Base-by-base conservation (phyloP, 2,329 filamentous ascomycete species). In the Thielaviopsis musarum region DNA sequence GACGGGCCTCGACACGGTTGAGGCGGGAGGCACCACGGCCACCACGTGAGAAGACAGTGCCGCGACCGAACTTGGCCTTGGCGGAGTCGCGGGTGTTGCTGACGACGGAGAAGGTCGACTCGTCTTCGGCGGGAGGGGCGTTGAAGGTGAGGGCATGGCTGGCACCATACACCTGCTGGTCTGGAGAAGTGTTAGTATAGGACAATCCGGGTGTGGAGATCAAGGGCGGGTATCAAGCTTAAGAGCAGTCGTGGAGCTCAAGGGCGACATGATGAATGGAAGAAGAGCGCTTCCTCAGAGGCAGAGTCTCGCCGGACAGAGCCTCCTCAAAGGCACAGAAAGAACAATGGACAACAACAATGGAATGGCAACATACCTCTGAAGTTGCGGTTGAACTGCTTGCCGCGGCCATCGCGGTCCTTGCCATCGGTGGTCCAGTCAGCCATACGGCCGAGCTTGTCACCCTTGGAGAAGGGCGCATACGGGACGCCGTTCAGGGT, bases 371-470 rank as follows among this genome's bases (percentile, higher is more conserved):
- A 19, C 75, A 56, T 73, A 95, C 91, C 91, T 82, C 93, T 85
- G 74, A 87, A 96, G 73, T 91, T 93, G 66, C 91, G 81, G 73
- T 91, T 90, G 73, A 95, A 97, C 70, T 93, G 88, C 72, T 87
- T 84, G 65, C 87, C 86, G 62, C 83, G 78, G 56, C 78, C 75
- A 66, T 84, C 81, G 68, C 90, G 78, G 62, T 93, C 88, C 75
- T 96, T 96, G 71, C 87, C 84, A 70, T 96, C 93, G 54, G 83
- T 70, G 19, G 91, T 95, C 93, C 93, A 98, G 78, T 98, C 93
- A 63, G 93, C 93, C 91, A 98, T 97, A 72, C 93, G 91, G 69
- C 93, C 93, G 62, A 98, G 79, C 80, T 96, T 97, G 78, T 98
- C 93, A 71, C 89, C 90, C 75, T 98, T 98, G 66, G 91, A 96